Evolutionary conservation across 228 moss, liverwort and hornwort species (phyloP).

Genomic region (Sphagnum fallax): DNA sequence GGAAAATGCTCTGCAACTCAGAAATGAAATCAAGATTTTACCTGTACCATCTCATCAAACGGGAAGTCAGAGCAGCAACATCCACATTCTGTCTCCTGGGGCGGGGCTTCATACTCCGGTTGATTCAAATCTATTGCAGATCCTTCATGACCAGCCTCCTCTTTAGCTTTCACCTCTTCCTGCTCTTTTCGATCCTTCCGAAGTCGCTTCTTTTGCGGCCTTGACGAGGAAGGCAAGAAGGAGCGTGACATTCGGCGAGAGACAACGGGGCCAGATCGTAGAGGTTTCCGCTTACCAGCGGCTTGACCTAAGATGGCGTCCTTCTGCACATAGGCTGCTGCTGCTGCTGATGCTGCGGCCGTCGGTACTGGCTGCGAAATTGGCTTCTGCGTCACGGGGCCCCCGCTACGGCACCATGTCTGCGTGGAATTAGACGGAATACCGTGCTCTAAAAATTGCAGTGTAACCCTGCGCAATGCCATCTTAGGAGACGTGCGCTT

Average conservation of each 20-base stretch:
- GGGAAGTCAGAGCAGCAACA: slow-evolving; percentile 61
- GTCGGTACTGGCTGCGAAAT: not conserved
- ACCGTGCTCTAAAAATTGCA: slow-evolving; percentile 22
- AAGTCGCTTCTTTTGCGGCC: too few relatives aligned
- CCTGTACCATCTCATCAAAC: slow-evolving; percentile 80
- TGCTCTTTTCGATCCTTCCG: not conserved
- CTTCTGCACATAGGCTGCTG: slow-evolving; percentile 8
- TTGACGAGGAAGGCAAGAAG: too few relatives aligned
- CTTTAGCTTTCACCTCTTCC: not conserved
- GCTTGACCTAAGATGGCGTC: not conserved
- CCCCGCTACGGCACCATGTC: not conserved
- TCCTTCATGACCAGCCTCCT: not conserved
- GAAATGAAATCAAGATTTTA: slow-evolving; percentile 2
- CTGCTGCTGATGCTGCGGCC: slow-evolving; percentile 4
- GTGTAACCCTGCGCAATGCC: slow-evolving; percentile 21
- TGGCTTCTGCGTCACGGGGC: not conserved
- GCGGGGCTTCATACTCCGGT: slow-evolving; percentile 14
- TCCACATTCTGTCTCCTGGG: slow-evolving; percentile 60
- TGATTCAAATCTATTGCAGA: slow-evolving; percentile 8
- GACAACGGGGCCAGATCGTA: too few relatives aligned
- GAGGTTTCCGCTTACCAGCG: too few relatives aligned
- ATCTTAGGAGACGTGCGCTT: slow-evolving; percentile 29
- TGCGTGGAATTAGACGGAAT: slow-evolving; percentile 2
- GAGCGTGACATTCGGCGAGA: too few relatives aligned
- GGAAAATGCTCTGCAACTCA: too few relatives aligned